Conservation (phyloP, 306 rosid genomes). For the Lagenaria siceraria region DNA sequence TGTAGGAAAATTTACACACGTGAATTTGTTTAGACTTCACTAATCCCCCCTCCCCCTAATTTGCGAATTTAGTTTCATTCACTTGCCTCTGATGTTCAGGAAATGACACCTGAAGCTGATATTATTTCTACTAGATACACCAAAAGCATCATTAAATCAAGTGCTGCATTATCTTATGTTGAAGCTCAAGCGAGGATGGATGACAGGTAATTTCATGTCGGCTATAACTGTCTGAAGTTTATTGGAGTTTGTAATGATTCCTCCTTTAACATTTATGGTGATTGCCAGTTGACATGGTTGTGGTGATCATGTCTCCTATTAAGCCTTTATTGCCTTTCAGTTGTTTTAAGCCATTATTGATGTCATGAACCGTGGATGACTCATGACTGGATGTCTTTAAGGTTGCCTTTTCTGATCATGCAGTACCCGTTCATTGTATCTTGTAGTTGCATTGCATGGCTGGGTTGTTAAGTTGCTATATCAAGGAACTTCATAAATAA, state of each 20-base stretch:
- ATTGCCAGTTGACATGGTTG: background rate
- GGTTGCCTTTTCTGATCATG: background rate
- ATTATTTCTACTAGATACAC: slow-evolving; percentile 64
- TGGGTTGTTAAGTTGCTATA: too few species aligned
- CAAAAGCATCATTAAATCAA: slow-evolving; percentile 79
- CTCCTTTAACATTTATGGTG: background rate
- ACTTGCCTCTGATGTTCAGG: slow-evolving; percentile 39
- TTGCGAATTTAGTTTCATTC: slow-evolving; percentile 4
- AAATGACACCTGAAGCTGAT: slow-evolving; percentile 93
- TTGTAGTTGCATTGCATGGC: background rate
- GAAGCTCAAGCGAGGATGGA: slow-evolving; percentile 99
- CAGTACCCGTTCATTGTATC: background rate
- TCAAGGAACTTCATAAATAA: background rate
- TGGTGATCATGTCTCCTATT: background rate
- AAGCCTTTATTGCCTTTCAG: background rate
- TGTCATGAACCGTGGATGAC: background rate
- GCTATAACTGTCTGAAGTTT: slow-evolving; percentile 4
- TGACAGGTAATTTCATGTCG: slow-evolving; percentile 54
- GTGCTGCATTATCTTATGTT: slow-evolving; percentile 83
- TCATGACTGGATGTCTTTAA: background rate
- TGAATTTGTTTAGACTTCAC: background rate
- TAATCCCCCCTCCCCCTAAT: background rate
- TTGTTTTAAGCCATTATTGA: background rate
- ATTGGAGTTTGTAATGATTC: background rate
- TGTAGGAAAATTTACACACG: background rate